Conservation (phyloP, 2,329 filamentous ascomycete species). For the Phaeosphaeria sp. region DNA sequence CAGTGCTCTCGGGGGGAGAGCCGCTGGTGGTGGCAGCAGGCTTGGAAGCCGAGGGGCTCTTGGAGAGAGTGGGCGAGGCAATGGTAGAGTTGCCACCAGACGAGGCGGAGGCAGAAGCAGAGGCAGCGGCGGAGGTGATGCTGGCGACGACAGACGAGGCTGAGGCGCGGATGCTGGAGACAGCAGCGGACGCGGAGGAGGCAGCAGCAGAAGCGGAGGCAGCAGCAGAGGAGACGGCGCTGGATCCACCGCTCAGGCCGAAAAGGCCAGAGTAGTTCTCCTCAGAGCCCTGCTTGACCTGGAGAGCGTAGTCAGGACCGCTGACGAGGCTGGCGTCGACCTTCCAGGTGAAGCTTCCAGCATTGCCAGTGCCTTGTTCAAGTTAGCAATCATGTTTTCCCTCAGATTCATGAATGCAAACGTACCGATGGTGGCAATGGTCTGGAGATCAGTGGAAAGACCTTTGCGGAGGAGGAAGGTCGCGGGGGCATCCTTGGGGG, state of each 20-base stretch:
- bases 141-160: slow-evolving; percentile 38
- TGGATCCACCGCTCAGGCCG: slow-evolving; percentile 43
- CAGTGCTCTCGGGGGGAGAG: slow-evolving; percentile 30
- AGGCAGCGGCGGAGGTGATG: slow-evolving; percentile 33
- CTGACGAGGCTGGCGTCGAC: slow-evolving; percentile 52
- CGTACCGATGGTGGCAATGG: slow-evolving; percentile 58
- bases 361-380: slow-evolving; percentile 49
- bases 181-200: slow-evolving; percentile 34
- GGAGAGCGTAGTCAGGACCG: slow-evolving; percentile 63
- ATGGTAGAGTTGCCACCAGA: slow-evolving; percentile 37
- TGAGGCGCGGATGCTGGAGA: slow-evolving; percentile 33
- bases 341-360: slow-evolving; percentile 60
- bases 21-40: slow-evolving; percentile 22
- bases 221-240: slow-evolving; percentile 20
- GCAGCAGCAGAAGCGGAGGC: slow-evolving; percentile 21
- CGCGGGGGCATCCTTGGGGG: slow-evolving; percentile 55
- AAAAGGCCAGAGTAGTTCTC: slow-evolving; percentile 66
- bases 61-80: slow-evolving; percentile 30
- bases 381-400: slow-evolving; percentile 17
- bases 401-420: slow-evolving; percentile 1
- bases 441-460: slow-evolving; percentile 56
- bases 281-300: slow-evolving; percentile 61
- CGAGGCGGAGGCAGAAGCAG: slow-evolving; percentile 28
- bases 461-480: slow-evolving; percentile 66
- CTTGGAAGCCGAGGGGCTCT: slow-evolving; percentile 18